These are phyloP conservation scores for Coniella vitis DNA, from an alignment of 2,329 filamentous ascomycete species.

Conservation along the genomic window DNA sequence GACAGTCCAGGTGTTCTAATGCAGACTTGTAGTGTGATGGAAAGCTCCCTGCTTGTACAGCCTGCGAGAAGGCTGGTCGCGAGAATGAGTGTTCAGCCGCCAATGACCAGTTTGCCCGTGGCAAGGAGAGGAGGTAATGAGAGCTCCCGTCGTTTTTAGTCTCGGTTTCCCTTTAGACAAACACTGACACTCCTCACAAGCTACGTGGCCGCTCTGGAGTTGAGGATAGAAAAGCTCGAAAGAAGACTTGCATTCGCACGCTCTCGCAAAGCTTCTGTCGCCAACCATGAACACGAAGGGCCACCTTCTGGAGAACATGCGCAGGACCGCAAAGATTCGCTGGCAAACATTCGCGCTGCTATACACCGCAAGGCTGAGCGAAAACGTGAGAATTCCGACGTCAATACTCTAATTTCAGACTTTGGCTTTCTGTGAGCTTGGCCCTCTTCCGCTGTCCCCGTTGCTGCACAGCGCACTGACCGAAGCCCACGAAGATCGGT, in stretches of 20 bases:
- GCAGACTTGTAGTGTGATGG: constrained; percentile 65
- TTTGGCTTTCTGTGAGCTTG: constrained; percentile 75
- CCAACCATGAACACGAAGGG: constrained; percentile 54
- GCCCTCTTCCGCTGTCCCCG: neutral
- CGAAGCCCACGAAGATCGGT: constrained; percentile 57
- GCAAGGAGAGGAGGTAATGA: constrained; percentile 81
- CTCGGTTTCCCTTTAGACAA: neutral
- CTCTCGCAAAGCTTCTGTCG: constrained; percentile 63
- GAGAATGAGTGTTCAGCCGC: constrained; percentile 85
- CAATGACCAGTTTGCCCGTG: constrained; percentile 90
- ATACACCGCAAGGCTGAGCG: constrained; percentile 60
- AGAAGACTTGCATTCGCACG: constrained; percentile 65
- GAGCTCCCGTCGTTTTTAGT: constrained; percentile 1
- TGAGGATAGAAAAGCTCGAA: constrained; percentile 82
- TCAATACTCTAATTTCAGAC: constrained; percentile 87
- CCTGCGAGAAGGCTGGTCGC: constrained; percentile 86
- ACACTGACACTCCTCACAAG: constrained; percentile 31
- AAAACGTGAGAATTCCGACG: constrained; percentile 70
- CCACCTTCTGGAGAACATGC: constrained; percentile 26
- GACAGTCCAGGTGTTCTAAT: neutral
- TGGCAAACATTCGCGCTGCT: constrained; percentile 54
- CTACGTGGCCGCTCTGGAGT: constrained; percentile 93
- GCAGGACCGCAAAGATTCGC: constrained; percentile 55
- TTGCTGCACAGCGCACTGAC: neutral
- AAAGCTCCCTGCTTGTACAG: constrained; percentile 89